Conservation (phyloP, 1,284 basidiomycete species). For the Sporisorium graminicola region DNA sequence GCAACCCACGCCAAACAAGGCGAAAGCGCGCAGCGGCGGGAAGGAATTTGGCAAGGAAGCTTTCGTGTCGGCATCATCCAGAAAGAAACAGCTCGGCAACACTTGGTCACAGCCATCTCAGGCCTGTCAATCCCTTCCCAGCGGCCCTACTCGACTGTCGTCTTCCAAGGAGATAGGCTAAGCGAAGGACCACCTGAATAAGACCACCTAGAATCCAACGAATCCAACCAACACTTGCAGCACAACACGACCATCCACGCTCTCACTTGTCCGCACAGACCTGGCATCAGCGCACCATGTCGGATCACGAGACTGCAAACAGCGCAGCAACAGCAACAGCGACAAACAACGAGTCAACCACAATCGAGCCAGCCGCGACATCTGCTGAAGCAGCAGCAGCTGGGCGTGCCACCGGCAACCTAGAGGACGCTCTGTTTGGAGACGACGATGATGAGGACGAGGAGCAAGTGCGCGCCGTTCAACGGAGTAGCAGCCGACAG, state of each 20-base stretch:
- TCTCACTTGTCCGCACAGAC: constrained; percentile 15
- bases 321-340: constrained; percentile 6
- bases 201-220: too few relatives aligned
- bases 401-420: constrained; percentile 12
- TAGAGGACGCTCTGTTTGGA: constrained; percentile 54
- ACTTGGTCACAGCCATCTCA: background rate
- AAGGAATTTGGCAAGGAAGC: background rate
- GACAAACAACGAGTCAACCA: background rate
- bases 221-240: background rate
- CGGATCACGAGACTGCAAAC: constrained; percentile 31
- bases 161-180: background rate
- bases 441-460: constrained; percentile 46
- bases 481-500: constrained; percentile 11
- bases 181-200: too few relatives aligned
- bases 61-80: background rate
- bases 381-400: background rate
- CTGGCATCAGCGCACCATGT: constrained; percentile 26
- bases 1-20: constrained; percentile 14
- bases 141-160: background rate
- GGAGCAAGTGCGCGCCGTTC: constrained; percentile 23
- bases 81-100: background rate
- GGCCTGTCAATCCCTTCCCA: too few relatives aligned
- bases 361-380: background rate
- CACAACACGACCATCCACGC: background rate
- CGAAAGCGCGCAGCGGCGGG: constrained; percentile 11